Conservation (phyloP, 441 rosid genomes). For the Pelargonium citronellum region DNA sequence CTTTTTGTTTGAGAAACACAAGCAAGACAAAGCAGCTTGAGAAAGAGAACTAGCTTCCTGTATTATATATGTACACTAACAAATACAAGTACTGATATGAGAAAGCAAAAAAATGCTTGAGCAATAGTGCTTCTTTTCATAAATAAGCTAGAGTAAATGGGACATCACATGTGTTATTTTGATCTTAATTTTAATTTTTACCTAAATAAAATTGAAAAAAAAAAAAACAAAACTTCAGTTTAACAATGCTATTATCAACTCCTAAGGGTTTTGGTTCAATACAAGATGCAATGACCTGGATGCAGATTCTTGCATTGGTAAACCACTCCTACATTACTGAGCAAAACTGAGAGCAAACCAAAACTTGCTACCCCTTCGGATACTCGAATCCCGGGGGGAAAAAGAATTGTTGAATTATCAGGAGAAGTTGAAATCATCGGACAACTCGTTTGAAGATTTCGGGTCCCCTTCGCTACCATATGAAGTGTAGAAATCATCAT, state of each 20-base stretch:
- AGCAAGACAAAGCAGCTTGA: no score
- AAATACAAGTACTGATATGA: no score
- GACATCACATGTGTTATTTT: background rate
- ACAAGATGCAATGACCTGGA: background rate
- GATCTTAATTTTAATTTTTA: background rate
- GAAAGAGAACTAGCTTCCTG: no score
- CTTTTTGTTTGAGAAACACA: no score
- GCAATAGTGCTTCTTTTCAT: no score
- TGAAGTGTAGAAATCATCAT: background rate
- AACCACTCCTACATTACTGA: background rate
- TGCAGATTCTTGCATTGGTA: background rate
- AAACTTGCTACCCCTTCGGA: background rate
- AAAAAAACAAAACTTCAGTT: background rate
- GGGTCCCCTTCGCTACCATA: background rate
- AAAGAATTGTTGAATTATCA: background rate
- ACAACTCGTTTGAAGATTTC: background rate
- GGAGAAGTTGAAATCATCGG: background rate
- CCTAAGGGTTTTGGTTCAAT: background rate
- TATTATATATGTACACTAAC: no score
- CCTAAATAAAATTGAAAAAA: slow-evolving; percentile 1
- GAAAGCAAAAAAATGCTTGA: no score
- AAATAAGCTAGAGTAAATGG: no score
- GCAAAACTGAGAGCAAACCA: background rate
- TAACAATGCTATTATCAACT: slow-evolving; percentile 3
- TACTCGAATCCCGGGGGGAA: background rate